These are phyloP conservation scores for Cordyceps militaris DNA, from an alignment of 2,329 filamentous ascomycete genomes.

Conservation along the genomic window DNA sequence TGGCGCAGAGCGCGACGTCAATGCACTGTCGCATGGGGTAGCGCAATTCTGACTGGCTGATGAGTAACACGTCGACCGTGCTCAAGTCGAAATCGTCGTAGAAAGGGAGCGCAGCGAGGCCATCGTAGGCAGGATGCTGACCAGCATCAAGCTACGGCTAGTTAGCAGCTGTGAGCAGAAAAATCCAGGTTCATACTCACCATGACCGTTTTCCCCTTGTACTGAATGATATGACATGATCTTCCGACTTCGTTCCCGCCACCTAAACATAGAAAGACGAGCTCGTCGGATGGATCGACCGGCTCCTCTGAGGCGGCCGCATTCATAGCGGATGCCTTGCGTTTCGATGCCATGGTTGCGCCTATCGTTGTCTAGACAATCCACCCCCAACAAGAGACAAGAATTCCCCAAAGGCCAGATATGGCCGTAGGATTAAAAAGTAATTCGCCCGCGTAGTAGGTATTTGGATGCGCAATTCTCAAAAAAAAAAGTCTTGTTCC, in stretches of 20 bases:
- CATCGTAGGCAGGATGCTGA: slow-evolving; percentile 93
- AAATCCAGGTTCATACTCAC: slow-evolving; percentile 38
- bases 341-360: slow-evolving; percentile 76
- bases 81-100: slow-evolving; percentile 98
- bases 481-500: neutral
- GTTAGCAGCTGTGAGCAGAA: neutral
- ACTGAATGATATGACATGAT: slow-evolving; percentile 96
- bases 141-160: slow-evolving; percentile 76
- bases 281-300: slow-evolving; percentile 86
- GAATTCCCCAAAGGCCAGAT: neutral
- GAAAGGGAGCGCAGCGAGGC: slow-evolving; percentile 86
- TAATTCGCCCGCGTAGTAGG: neutral
- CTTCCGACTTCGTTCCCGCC: slow-evolving; percentile 96
- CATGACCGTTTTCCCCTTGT: slow-evolving; percentile 99
- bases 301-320: slow-evolving; percentile 66
- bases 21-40: neutral
- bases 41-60: slow-evolving; percentile 83
- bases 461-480: neutral
- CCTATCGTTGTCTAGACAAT: neutral
- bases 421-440: neutral
- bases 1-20: neutral
- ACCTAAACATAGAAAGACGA: slow-evolving; percentile 88
- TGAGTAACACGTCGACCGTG: slow-evolving; percentile 91
- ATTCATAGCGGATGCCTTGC: slow-evolving; percentile 74
- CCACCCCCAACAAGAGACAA: neutral